These are phyloP conservation scores for Fusarium drepaniforme DNA, from an alignment of 2,329 filamentous ascomycete species.

Conservation along the genomic window DNA sequence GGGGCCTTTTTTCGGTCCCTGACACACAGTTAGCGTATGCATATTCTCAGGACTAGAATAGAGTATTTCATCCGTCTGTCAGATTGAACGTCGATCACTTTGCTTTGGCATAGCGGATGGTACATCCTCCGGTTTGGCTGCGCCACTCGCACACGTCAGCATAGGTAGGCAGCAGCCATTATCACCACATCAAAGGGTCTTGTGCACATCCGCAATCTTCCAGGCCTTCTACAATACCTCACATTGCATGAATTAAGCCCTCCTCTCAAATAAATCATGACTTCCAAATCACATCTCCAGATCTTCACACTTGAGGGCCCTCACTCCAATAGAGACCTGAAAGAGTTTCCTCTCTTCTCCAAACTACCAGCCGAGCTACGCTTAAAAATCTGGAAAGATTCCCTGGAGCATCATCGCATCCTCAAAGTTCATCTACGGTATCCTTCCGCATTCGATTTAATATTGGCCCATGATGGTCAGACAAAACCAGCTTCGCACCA, in stretches of 20 bases:
- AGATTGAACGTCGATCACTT: background rate
- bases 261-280: background rate
- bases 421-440: background rate
- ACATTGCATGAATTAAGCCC: background rate
- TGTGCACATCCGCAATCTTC: background rate
- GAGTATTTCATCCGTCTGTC: background rate
- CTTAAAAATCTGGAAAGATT: background rate
- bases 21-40: background rate
- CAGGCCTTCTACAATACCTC: background rate
- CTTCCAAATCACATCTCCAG: background rate
- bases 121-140: background rate
- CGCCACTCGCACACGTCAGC: background rate
- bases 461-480: background rate
- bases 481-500: background rate
- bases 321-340: background rate
- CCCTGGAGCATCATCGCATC: background rate
- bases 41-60: background rate
- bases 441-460: background rate
- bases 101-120: background rate
- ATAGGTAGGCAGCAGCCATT: background rate
- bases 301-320: background rate
- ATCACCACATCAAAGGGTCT: background rate
- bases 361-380: background rate
- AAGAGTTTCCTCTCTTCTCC: background rate
- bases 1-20: background rate